A percentile compares a stretch with the other conserved stretches of the same genome.
Conservation (phyloP, 352 stramenopile genomes). For the Globisporangium orthogonon region DNA sequence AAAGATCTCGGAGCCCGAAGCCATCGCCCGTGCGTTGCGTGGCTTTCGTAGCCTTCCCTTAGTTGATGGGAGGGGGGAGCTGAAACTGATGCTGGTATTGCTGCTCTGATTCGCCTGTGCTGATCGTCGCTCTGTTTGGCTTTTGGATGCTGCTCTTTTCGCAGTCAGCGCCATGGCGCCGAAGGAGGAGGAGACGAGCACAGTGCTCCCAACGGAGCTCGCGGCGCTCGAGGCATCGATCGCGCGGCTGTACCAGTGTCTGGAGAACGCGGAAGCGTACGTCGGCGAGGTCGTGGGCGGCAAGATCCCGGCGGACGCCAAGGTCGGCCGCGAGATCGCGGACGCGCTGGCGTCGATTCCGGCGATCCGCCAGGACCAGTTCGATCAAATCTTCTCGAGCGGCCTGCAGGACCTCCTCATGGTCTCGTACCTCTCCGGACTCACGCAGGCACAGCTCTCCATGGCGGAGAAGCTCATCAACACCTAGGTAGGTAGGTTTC, state of each 20-base stretch:
- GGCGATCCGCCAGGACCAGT: slow-evolving; percentile 90
- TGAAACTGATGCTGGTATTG: not conserved
- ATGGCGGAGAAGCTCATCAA: slow-evolving; percentile 98
- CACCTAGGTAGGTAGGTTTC: slow-evolving; percentile 32
- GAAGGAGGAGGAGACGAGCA: slow-evolving; percentile 27
- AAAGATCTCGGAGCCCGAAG: slow-evolving; percentile 90
- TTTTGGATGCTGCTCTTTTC: no score
- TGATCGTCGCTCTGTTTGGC: no score
- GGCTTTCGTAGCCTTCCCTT: no score
- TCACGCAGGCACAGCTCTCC: slow-evolving; percentile 96
- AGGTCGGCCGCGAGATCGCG: slow-evolving; percentile 91
- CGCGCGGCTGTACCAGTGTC: slow-evolving; percentile 86
- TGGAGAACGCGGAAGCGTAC: slow-evolving; percentile 87
- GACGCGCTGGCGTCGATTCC: slow-evolving; percentile 93
- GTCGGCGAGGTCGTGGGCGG: slow-evolving; percentile 89
- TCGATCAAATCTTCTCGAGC: slow-evolving; percentile 96
- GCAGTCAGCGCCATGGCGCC: slow-evolving; percentile 70
- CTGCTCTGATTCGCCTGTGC: slow-evolving; percentile 4
- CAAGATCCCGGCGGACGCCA: slow-evolving; percentile 69
- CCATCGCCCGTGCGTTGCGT: slow-evolving; percentile 92
- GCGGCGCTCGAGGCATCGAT: slow-evolving; percentile 76
- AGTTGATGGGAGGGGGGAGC: no score
- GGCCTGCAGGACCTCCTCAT: slow-evolving; percentile 98
- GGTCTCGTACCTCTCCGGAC: slow-evolving; percentile 96
- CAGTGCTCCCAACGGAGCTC: slow-evolving; percentile 67